These are phyloP conservation scores for Blastocystis sp. DNA, from an alignment of 352 stramenopile genomes.

Conservation along the genomic window DNA sequence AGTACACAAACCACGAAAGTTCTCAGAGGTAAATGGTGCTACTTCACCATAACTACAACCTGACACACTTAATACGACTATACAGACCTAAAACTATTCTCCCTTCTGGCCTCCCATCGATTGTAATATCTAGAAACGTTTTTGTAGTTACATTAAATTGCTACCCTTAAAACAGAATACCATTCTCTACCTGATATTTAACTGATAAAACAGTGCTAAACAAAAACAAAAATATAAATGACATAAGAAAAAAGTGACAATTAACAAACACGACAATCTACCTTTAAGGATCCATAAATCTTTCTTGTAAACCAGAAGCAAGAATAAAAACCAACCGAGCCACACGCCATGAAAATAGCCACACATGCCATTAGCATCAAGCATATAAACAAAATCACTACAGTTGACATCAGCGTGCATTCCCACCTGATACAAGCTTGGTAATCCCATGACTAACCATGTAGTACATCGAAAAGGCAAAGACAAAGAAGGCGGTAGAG, in stretches of 20 bases:
- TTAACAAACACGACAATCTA: slow-evolving; percentile 69
- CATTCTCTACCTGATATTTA: neutral
- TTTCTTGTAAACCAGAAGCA: slow-evolving; percentile 97
- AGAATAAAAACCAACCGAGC: slow-evolving; percentile 89
- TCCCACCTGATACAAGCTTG: slow-evolving; percentile 74
- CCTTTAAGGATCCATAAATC: slow-evolving; percentile 93
- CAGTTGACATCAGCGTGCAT: neutral
- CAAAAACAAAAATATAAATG: neutral
- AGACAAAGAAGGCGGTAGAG: slow-evolving; percentile 90
- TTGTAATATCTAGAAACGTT: slow-evolving; percentile 30
- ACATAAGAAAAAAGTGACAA: neutral
- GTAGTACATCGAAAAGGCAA: slow-evolving; percentile 98
- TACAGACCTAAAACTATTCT: slow-evolving; percentile 53
- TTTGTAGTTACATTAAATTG: slow-evolving; percentile 35
- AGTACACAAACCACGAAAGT: slow-evolving; percentile 43
- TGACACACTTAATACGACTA: neutral
- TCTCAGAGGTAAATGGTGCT: neutral
- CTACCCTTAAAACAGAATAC: neutral
- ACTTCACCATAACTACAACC: slow-evolving; percentile 50
- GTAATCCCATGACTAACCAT: slow-evolving; percentile 95
- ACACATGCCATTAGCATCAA: slow-evolving; percentile 97
- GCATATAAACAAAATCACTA: slow-evolving; percentile 92
- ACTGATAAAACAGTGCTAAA: neutral
- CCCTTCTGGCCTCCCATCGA: neutral
- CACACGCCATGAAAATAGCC: slow-evolving; percentile 92